Evolutionary conservation across 192 early-diverging fungal species (phyloP), one percentile per base, ranked within the genome.

Genomic region (Backusella mclennaniae): DNA sequence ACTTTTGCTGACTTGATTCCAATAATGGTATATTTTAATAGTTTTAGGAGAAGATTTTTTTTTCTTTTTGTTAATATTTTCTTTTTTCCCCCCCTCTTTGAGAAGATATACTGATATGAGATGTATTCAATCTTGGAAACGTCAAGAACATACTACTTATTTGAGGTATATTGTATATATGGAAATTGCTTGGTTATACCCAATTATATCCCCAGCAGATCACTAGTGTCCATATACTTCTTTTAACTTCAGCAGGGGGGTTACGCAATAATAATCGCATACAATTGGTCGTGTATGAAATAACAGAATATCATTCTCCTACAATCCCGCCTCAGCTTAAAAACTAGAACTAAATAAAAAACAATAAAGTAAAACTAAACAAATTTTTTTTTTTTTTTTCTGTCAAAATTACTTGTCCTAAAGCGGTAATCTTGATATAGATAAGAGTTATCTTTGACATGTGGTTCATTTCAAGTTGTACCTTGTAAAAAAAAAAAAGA

Each of bases 21-120:
- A 56, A 21, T 56, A 56, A 56, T 56, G 53, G 53, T 21, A 56
- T 56, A 53, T 53, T n/a, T 53, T 53, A 53, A 53, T 53, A 53
- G 17, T 53, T 53, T 53, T n/a, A n/a, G 6, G 52, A 21, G 52
- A 21, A 3, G 31, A 31, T 31, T 0, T 31, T 31, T 31, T 31
- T 1, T 53, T n/a, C 21, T 9, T 21, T 0, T 53, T 52, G 38
- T 52, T 52, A 17, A 0, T 8, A 19, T 8, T 53, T n/a, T 53
- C n/a, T 21, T 21, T 56, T 9, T 8, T 56, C 23, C 23, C 11
- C 9, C 9, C 9, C n/a, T 56, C n/a, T n/a, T 21, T 56, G 42
- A 44, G 8, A 23, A 21, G 21, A 21, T 26, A 2, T 3, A 3
- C 26, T 9, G 1, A 23, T 53, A 53, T 21, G n/a, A 21, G 2